Evolutionary conservation across 2,329 filamentous ascomycete species (phyloP), one percentile per base, ranked within the genome.

Genomic region (Periglandula ipomoeae): DNA sequence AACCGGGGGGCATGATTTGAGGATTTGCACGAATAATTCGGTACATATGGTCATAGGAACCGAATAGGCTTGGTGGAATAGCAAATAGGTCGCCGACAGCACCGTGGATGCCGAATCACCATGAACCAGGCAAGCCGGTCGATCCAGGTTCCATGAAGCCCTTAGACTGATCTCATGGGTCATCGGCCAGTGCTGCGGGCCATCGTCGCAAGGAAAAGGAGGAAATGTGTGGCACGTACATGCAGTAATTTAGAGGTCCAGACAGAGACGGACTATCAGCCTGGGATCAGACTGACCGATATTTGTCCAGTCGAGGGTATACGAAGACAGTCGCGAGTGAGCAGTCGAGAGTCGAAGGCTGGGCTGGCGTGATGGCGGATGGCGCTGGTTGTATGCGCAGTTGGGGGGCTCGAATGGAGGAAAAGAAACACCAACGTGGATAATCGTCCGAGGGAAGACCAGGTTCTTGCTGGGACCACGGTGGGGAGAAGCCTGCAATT

Each of bases 141-240:
- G 24, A 24, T 41, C 4, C 37, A 22, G 17, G 15, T 35, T 17
- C 10, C 30, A 19, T 17, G 19, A 45, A 45, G 15, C 20, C n/a
- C 39, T 15, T 24, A 17, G 27, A 13, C 39, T 27, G 30, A n/a
- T 6, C 11, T 48, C 26, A 32, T 35, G 38, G 26, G 26, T 27
- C n/a, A 34, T 34, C 9, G 27, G 11, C 7, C 22, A 23, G 45
- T 34, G 17, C 23, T 44, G 26, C 39, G 34, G 19, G 35, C 8
- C 26, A 17, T 45, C 26, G 24, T 40, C 22, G 37, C 42, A 49
- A 32, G 34, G 30, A n/a, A n/a, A n/a, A 30, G 43, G 35, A 49
- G 46, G 42, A 22, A 49, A 48, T 44, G 17, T 48, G 32, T 39
- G 35, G 42, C 27, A 49, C 47, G 19, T 37, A 49, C 47, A 49